Evolutionary conservation across 2,329 filamentous ascomycete species (phyloP).

Genomic region (Plectosphaerella sp.): DNA sequence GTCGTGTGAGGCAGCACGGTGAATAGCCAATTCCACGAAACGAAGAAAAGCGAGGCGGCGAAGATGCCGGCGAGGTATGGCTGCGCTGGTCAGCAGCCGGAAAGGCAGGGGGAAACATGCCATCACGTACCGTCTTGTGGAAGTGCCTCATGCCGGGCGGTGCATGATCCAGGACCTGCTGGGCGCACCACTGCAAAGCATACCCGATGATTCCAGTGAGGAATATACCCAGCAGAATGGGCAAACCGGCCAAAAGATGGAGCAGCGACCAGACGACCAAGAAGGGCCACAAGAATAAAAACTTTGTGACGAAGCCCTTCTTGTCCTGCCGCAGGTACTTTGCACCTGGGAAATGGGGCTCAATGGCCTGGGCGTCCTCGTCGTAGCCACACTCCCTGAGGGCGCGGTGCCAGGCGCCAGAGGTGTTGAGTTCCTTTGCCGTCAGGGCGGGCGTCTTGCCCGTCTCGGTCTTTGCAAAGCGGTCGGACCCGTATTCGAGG

Average conservation of each 20-base stretch:
- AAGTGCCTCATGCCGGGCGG: conserved; percentile 85
- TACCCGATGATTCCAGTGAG: conserved; percentile 62
- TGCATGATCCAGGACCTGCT: conserved; percentile 75
- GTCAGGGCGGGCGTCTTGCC: conserved; percentile 88
- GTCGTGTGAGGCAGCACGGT: conserved; percentile 56
- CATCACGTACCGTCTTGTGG: conserved; percentile 71
- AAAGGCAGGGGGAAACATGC: neutral
- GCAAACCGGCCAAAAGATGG: conserved; percentile 67
- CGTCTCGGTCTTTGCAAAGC: conserved; percentile 82
- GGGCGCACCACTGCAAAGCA: conserved; percentile 71
- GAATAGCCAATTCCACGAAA: conserved; percentile 71
- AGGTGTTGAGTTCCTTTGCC: conserved; percentile 85
- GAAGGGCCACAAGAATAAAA: conserved; percentile 89
- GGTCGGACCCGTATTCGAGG: conserved; percentile 90
- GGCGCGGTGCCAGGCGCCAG: conserved; percentile 75
- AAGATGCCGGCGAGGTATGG: conserved; percentile 95
- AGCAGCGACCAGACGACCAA: conserved; percentile 67
- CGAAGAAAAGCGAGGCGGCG: conserved; percentile 77
- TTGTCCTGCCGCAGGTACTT: conserved; percentile 72
- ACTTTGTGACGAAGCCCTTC: conserved; percentile 72
- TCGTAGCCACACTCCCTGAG: conserved; percentile 82
- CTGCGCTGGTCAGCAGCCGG: conserved; percentile 34
- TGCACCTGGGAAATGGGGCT: conserved; percentile 67
- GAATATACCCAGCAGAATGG: conserved; percentile 73
- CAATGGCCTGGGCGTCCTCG: conserved; percentile 67